phyloP scores from a whole-genome alignment of 164 flowering plant species.

The Buxus sempervirens region DNA sequence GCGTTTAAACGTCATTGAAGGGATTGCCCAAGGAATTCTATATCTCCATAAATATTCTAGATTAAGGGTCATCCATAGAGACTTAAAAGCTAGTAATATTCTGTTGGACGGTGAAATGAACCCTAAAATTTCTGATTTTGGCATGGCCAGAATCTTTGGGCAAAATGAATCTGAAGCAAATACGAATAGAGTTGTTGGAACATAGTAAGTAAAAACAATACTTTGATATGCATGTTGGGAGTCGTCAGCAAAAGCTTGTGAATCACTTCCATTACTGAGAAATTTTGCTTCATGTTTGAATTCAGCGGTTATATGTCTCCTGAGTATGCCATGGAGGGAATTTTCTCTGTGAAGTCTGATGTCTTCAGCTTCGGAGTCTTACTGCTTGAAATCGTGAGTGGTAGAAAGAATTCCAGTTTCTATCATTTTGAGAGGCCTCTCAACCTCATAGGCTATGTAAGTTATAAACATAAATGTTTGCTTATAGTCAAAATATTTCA shows the following conservation, averaged over 20 bases:
- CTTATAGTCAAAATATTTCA: not conserved
- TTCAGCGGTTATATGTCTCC: conserved; percentile 35
- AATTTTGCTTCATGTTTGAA: not conserved
- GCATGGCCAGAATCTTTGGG: conserved; percentile 34
- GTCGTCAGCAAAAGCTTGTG: not conserved
- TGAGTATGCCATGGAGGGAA: conserved; percentile 26
- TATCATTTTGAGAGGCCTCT: conserved; percentile 14
- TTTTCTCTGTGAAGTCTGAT: conserved; percentile 25
- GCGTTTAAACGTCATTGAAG: conserved; percentile 27
- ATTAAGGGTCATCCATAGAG: conserved; percentile 27
- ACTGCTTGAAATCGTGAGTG: conserved; percentile 26
- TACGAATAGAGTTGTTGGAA: conserved; percentile 33
- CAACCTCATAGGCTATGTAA: conserved; percentile 32
- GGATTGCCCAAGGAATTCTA: conserved; percentile 34
- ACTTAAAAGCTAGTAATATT: conserved; percentile 26
- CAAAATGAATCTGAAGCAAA: conserved; percentile 24
- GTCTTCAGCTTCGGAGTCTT: conserved; percentile 33
- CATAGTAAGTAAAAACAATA: conserved; percentile 24
- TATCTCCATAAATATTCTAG: conserved; percentile 38
- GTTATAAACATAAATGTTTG: not conserved
- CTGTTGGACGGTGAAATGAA: conserved; percentile 31
- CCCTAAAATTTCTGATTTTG: conserved; percentile 40
- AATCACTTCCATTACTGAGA: not conserved
- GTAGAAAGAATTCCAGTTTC: conserved; percentile 18
- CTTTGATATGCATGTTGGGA: too few relatives aligned